Evolutionary conservation across 768 basidiomycete genomes (phyloP), one percentile per base, ranked within the genome.

Genomic region (Mycena venus): DNA sequence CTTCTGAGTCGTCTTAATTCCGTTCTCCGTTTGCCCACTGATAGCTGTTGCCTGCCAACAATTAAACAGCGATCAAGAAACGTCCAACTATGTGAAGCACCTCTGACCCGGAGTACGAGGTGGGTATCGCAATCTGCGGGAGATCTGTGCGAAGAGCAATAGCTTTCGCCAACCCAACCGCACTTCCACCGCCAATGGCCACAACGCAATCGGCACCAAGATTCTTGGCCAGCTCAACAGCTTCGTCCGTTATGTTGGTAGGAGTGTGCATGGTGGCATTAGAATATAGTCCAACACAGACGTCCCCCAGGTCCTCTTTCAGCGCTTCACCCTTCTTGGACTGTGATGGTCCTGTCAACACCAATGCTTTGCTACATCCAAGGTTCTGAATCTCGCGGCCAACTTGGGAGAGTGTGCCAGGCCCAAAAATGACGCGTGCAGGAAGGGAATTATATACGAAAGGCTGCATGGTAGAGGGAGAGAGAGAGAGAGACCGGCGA

Each of bases 181-280:
- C 84, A 4, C 82, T 83, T 0, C 86, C 85, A 6, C 85, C 86
- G 6, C 86, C 85, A 19, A 85, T 78, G 29, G 84, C 77, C 47
- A 87, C 82, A 44, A 84, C 62, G 51, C 84, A 83, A 71, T 86
- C 86, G 1, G 81, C 86, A 11, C 78, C 70, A 4, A 82, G 73
- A 38, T 75, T 72, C 58, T 78, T 69, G 0, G 75, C 82, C 14
- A 79, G 49, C 21, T 74, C 60, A 38, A 86, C 65, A 4, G 84
- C 85, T 4, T 84, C 82, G n/a, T 82, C 75, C 10, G 86, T 86
- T 29, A 86, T 78, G 38, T 84, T 38, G 49, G 77, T 80, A 8
- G 86, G 86, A 2, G 85, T 86, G 74, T 86, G 86, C 85, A 86
- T 85, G 0, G 82, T 82, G 2, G 86, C 86, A 32, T 84, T 83